phyloP scores from a whole-genome alignment of 192 early-diverging fungal species.

The Spizellomyces sp. region DNA sequence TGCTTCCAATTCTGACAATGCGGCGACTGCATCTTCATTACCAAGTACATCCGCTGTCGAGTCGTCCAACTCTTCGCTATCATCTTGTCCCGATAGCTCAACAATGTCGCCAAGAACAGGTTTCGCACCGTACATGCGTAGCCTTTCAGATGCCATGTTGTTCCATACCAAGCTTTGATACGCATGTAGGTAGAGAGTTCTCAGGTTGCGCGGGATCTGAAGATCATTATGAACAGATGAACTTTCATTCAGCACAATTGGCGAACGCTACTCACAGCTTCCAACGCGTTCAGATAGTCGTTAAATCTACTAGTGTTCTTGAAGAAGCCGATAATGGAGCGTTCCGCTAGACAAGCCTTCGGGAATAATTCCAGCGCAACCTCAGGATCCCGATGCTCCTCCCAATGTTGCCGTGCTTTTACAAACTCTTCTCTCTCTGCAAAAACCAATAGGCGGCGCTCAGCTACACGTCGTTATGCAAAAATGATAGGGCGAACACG shows the following conservation, averaged over 20 bases:
- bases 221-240: not conserved
- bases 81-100: slow-evolving; percentile 16
- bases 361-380: slow-evolving; percentile 71
- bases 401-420: slow-evolving; percentile 73
- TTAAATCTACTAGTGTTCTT: slow-evolving; percentile 43
- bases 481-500: not conserved
- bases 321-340: slow-evolving; percentile 64
- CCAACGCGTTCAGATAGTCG: slow-evolving; percentile 66
- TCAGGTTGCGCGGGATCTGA: slow-evolving; percentile 81
- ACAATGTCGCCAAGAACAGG: slow-evolving; percentile 90
- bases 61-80: slow-evolving; percentile 37
- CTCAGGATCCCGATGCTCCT: slow-evolving; percentile 57
- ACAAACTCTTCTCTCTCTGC: slow-evolving; percentile 65
- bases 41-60: slow-evolving; percentile 26
- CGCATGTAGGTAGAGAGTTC: slow-evolving; percentile 92
- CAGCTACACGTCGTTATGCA: not conserved
- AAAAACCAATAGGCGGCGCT: too few species aligned
- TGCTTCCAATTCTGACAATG: slow-evolving; percentile 9
- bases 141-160: slow-evolving; percentile 72
- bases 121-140: slow-evolving; percentile 64
- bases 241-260: not conserved
- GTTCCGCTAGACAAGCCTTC: slow-evolving; percentile 69
- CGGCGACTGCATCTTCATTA: slow-evolving; percentile 7
- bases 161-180: slow-evolving; percentile 98
- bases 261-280: slow-evolving; percentile 42